phyloP scores from a whole-genome alignment of 2,329 filamentous ascomycete genomes.

The Nemania sp. region DNA sequence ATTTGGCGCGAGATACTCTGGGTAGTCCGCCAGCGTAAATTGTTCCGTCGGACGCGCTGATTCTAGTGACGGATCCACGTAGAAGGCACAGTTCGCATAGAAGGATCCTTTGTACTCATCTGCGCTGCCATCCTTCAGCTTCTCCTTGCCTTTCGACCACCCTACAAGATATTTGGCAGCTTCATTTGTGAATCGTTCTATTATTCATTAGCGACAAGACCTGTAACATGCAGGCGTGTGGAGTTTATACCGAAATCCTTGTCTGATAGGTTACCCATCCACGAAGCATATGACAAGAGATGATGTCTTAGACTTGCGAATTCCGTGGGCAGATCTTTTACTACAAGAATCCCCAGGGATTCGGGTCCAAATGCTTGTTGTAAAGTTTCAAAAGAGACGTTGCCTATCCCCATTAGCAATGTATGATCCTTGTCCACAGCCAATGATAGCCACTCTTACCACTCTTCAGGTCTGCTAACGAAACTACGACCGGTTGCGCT shows the following conservation, averaged over 20 bases:
- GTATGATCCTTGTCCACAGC: background rate
- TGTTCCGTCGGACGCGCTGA: conserved; percentile 62
- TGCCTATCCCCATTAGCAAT: conserved; percentile 49
- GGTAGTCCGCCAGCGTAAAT: conserved; percentile 66
- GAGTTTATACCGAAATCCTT: conserved; percentile 65
- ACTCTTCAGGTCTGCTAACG: conserved; percentile 61
- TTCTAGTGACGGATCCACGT: conserved; percentile 65
- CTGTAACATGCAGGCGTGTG: background rate
- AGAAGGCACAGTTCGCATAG: conserved; percentile 83
- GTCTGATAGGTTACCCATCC: conserved; percentile 78
- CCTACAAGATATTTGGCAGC: conserved; percentile 68
- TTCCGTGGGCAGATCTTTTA: conserved; percentile 75
- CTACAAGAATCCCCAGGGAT: conserved; percentile 90
- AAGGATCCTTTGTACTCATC: conserved; percentile 83
- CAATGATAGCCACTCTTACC: conserved; percentile 54
- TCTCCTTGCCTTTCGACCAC: conserved; percentile 83
- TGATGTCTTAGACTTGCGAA: conserved; percentile 73
- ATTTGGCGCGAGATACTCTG: conserved; percentile 88
- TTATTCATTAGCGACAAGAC: conserved; percentile 3
- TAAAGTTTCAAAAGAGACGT: conserved; percentile 68
- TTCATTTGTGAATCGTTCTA: conserved; percentile 60
- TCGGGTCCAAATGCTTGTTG: conserved; percentile 85
- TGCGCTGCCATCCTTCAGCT: conserved; percentile 73
- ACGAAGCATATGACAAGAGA: conserved; percentile 84
- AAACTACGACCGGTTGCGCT: conserved; percentile 63